Evolutionary conservation across 2,329 filamentous ascomycete species (phyloP).

Genomic region (Grosmannia huntii): DNA sequence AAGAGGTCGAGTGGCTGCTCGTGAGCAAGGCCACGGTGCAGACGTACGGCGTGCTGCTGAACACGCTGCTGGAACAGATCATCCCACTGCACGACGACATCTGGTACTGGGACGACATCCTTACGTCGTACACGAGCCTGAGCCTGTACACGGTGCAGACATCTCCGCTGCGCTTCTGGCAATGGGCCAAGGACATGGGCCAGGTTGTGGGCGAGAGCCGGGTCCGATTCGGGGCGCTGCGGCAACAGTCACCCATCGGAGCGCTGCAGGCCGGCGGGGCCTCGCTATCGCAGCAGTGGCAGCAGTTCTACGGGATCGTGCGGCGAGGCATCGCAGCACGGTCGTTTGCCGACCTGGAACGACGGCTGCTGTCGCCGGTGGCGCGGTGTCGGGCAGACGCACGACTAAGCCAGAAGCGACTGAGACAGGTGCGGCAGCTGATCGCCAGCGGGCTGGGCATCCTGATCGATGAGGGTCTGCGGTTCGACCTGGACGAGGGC

Average conservation of each 20-base stretch:
- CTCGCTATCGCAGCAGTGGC: slow-evolving; percentile 41
- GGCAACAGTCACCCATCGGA: slow-evolving; percentile 9
- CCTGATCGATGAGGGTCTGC: slow-evolving; percentile 73
- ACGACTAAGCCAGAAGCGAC: slow-evolving; percentile 54
- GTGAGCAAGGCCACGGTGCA: slow-evolving; percentile 89
- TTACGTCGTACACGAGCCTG: slow-evolving; percentile 66
- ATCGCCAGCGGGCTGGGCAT: slow-evolving; percentile 80
- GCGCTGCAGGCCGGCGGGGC: slow-evolving; percentile 12
- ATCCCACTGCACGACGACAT: slow-evolving; percentile 75
- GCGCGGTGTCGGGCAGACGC: slow-evolving; percentile 64
- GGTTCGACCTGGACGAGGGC: slow-evolving; percentile 40
- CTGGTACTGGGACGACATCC: slow-evolving; percentile 89
- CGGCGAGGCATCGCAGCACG: slow-evolving; percentile 61
- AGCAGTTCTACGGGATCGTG: slow-evolving; percentile 69
- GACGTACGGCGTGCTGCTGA: slow-evolving; percentile 69
- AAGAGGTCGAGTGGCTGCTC: slow-evolving; percentile 80
- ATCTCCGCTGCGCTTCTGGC: slow-evolving; percentile 62
- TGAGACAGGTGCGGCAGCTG: slow-evolving; percentile 63
- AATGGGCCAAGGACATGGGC: slow-evolving; percentile 39
- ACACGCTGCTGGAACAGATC: slow-evolving; percentile 68
- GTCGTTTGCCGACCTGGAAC: slow-evolving; percentile 57
- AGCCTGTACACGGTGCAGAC: slow-evolving; percentile 79
- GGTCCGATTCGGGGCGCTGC: slow-evolving; percentile 23
- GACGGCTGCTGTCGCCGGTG: slow-evolving; percentile 64
- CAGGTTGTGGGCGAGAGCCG: slow-evolving; percentile 56